phyloP scores from a whole-genome alignment of 2,329 filamentous ascomycete genomes.

The Ascocoryne sarcoides region DNA sequence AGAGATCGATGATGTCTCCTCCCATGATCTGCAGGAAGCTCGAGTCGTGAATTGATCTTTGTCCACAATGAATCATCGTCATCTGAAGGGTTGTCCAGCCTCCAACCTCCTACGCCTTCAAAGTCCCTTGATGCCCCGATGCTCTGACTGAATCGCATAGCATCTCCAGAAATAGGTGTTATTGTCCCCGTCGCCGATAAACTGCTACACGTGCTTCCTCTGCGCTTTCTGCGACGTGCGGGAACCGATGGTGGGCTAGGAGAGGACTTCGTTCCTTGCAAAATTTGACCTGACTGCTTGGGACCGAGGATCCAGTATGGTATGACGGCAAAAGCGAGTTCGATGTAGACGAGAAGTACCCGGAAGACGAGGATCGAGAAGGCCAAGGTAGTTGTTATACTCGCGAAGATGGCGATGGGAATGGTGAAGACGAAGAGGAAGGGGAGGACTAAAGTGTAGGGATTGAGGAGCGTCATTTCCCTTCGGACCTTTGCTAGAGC shows the following conservation, averaged over 20 bases:
- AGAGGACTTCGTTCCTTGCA: not conserved
- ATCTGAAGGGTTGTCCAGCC: constrained; percentile 33
- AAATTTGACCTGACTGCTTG: not conserved
- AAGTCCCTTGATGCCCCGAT: constrained; percentile 47
- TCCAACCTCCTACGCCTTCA: constrained; percentile 52
- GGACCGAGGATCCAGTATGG: constrained; percentile 41
- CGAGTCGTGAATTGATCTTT: constrained; percentile 43
- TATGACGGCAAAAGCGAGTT: constrained; percentile 49
- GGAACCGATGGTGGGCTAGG: constrained; percentile 1
- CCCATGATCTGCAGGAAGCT: constrained; percentile 37
- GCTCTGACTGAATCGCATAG: constrained; percentile 36
- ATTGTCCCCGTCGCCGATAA: constrained; percentile 28
- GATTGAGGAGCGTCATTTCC: constrained; percentile 45
- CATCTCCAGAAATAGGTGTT: constrained; percentile 23
- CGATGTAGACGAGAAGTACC: constrained; percentile 53
- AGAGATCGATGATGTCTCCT: constrained; percentile 36
- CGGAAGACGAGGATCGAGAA: constrained; percentile 53
- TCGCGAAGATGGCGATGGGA: constrained; percentile 54
- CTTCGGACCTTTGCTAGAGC: no score
- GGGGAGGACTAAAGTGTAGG: constrained; percentile 50
- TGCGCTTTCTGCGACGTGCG: constrained; percentile 13
- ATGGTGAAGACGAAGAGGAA: constrained; percentile 53
- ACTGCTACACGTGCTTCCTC: constrained; percentile 25
- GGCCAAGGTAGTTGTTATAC: constrained; percentile 53
- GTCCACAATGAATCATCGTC: constrained; percentile 36